Evolutionary conservation across 768 basidiomycete genomes (phyloP).

Genomic region (Flagelloscypha sp.): DNA sequence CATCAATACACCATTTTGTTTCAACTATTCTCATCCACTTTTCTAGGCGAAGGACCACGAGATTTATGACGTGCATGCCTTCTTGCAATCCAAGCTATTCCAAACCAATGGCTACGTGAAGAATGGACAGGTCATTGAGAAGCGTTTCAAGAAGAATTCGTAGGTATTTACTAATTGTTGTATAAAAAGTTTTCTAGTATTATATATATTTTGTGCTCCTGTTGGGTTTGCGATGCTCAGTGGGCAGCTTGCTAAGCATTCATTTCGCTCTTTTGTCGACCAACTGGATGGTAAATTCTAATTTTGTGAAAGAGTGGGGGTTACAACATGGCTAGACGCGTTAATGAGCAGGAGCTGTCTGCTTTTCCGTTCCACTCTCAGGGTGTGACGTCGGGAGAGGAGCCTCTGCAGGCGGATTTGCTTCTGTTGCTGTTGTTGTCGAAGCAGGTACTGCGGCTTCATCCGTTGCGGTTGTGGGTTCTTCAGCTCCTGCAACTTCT

Average conservation of each 20-base stretch:
- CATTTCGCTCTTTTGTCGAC: slow-evolving; percentile 6
- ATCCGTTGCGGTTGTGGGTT: neutral
- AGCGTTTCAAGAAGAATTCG: slow-evolving; percentile 54
- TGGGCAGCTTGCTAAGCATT: too few relatives aligned
- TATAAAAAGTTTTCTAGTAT: slow-evolving; percentile 7
- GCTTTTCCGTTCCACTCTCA: slow-evolving; percentile 3
- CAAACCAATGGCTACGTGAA: slow-evolving; percentile 79
- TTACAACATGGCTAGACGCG: slow-evolving; percentile 3
- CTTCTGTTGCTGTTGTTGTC: slow-evolving; percentile 9
- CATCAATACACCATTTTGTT: too few relatives aligned
- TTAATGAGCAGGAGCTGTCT: neutral
- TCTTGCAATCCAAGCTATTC: slow-evolving; percentile 82
- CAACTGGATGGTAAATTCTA: slow-evolving; percentile 4
- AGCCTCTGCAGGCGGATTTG: slow-evolving; percentile 3
- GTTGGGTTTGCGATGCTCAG: slow-evolving; percentile 15
- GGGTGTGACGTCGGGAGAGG: too few relatives aligned
- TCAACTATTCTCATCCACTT: slow-evolving; percentile 9
- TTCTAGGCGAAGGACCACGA: slow-evolving; percentile 90
- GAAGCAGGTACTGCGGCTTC: slow-evolving; percentile 4
- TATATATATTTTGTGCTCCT: slow-evolving; percentile 11
- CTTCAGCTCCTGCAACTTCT: slow-evolving; percentile 4
- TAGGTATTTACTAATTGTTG: too few relatives aligned
- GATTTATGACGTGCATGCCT: slow-evolving; percentile 83
- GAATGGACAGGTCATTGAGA: slow-evolving; percentile 57
- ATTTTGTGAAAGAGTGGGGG: slow-evolving; percentile 7